Conservation (phyloP, 2,329 filamentous ascomycete genomes). For the Hymenoscyphus albidus region DNA sequence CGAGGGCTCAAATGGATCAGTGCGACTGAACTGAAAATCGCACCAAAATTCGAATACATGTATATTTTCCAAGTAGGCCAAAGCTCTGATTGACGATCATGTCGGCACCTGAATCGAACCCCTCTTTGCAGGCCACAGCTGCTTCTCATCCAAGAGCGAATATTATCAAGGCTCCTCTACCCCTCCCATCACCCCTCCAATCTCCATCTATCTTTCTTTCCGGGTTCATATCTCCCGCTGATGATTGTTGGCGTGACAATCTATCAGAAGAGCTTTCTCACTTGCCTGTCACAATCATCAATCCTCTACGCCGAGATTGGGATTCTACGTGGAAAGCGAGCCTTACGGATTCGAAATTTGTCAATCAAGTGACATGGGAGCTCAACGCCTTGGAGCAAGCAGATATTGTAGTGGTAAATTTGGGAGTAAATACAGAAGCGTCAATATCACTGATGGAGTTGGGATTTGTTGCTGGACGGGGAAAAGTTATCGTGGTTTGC, state of each 20-base stretch:
- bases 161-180: constrained; percentile 16
- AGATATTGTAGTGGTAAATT: constrained; percentile 54
- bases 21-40: neutral
- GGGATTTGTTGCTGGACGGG: constrained; percentile 46
- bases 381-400: constrained; percentile 51
- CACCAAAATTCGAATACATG: neutral
- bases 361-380: constrained; percentile 58
- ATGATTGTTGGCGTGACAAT: constrained; percentile 45
- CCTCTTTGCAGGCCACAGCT: neutral
- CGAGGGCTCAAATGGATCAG: neutral
- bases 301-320: constrained; percentile 57
- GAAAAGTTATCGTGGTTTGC: constrained; percentile 51
- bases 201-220: constrained; percentile 51
- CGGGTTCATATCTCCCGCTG: constrained; percentile 45
- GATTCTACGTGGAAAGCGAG: constrained; percentile 50
- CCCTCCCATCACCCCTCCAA: constrained; percentile 12
- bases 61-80: neutral
- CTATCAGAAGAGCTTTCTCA: constrained; percentile 42
- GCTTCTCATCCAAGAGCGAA: neutral
- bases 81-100: neutral
- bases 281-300: constrained; percentile 50
- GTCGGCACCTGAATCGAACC: neutral
- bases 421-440: constrained; percentile 47
- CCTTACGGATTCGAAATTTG: constrained; percentile 43
- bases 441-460: constrained; percentile 59